Percentiles rank a stretch among this genome's conserved stretches.
Evolutionary conservation across 2,329 filamentous ascomycete genomes (phyloP).

Genomic region (Claviceps fusiformis): DNA sequence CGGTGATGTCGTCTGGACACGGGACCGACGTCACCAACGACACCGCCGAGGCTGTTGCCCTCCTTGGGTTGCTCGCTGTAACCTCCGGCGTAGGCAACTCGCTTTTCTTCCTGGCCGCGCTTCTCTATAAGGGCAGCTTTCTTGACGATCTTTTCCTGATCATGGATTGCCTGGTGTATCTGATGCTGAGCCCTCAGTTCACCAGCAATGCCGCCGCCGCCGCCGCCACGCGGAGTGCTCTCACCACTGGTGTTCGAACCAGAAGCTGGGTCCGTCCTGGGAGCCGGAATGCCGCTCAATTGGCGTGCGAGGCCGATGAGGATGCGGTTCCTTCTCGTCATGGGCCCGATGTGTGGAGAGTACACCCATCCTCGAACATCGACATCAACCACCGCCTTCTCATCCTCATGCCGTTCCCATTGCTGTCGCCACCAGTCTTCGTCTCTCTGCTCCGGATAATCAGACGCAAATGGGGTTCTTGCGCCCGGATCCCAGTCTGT

Average conservation of each 20-base stretch:
- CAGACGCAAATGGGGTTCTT: constrained; percentile 15
- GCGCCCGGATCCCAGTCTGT: constrained; percentile 22
- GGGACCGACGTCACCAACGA: background rate
- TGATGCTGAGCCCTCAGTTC: constrained; percentile 13
- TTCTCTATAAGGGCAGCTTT: constrained; percentile 68
- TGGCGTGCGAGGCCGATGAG: constrained; percentile 77
- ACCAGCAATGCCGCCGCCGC: constrained; percentile 3
- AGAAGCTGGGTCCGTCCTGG: constrained; percentile 28
- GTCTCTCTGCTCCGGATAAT: constrained; percentile 36
- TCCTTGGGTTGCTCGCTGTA: constrained; percentile 56
- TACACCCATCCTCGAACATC: constrained; percentile 96
- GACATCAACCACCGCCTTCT: constrained; percentile 79
- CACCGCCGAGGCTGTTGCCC: constrained; percentile 22
- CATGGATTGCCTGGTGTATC: constrained; percentile 32
- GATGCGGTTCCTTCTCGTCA: constrained; percentile 77
- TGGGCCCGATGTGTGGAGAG: constrained; percentile 66
- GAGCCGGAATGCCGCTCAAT: constrained; percentile 72
- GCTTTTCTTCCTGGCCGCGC: constrained; percentile 57
- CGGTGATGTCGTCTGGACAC: constrained; percentile 14
- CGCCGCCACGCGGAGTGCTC: background rate
- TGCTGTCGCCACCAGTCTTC: constrained; percentile 64
- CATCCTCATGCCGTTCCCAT: constrained; percentile 68
- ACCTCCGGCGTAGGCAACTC: constrained; percentile 53
- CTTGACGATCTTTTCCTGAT: constrained; percentile 53
- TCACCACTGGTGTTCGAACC: constrained; percentile 2